These are phyloP conservation scores for Ascochyta viciae-villosae DNA, from an alignment of 2,329 filamentous ascomycete genomes.

Conservation along the genomic window DNA sequence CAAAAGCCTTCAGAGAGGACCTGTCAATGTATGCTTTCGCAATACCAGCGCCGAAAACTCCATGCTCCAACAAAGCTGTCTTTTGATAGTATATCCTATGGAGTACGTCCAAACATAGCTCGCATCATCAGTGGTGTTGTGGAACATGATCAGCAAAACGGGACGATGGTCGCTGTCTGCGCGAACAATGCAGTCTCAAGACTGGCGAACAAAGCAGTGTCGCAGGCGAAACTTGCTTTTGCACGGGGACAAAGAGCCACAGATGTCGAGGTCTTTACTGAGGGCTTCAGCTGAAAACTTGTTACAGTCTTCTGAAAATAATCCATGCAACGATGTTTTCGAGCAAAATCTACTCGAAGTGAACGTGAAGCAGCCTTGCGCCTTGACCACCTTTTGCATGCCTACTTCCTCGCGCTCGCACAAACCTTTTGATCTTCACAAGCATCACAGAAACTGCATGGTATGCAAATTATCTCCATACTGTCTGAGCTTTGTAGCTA, in stretches of 20 bases:
- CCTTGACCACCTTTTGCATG: background rate
- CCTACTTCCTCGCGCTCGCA: background rate
- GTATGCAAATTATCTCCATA: background rate
- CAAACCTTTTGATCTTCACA: background rate
- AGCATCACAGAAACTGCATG: background rate
- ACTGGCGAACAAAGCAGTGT: constrained; percentile 20
- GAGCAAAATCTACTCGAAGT: background rate
- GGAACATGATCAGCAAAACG: constrained; percentile 2
- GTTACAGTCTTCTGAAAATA: background rate
- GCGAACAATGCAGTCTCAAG: constrained; percentile 21
- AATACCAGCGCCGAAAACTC: constrained; percentile 22
- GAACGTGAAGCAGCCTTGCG: background rate
- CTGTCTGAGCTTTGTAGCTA: too few species aligned
- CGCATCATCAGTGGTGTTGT: constrained; percentile 10
- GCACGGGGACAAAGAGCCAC: constrained; percentile 22
- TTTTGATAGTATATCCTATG: constrained; percentile 17
- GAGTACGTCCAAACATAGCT: constrained; percentile 24
- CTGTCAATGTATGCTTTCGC: constrained; percentile 28
- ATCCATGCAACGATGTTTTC: background rate
- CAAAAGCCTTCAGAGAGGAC: background rate
- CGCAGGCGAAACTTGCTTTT: constrained; percentile 30
- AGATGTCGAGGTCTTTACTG: constrained; percentile 26
- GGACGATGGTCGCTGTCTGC: constrained; percentile 34
- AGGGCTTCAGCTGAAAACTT: constrained; percentile 20
- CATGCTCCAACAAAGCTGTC: constrained; percentile 4